A percentile compares a stretch with the other conserved stretches of the same genome.
phyloP scores from a whole-genome alignment of 768 basidiomycete species.

The Lactarius indigo region DNA sequence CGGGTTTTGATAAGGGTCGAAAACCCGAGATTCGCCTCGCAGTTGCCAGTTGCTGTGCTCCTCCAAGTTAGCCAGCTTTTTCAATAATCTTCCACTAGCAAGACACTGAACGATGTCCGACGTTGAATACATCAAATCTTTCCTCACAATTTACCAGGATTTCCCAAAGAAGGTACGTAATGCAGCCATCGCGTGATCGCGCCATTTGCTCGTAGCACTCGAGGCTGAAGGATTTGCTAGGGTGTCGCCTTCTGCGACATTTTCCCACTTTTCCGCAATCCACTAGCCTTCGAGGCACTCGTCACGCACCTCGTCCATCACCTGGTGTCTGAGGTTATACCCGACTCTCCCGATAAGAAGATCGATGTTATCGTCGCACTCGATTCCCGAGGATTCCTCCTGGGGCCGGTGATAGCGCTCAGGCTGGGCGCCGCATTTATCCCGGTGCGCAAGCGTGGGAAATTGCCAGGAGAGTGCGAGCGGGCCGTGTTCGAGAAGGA shows the following conservation, averaged over 20 bases:
- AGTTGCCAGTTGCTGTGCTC: neutral
- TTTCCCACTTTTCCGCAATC: slow-evolving; percentile 87
- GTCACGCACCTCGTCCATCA: slow-evolving; percentile 87
- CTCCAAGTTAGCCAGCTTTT: neutral
- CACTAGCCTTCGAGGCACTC: slow-evolving; percentile 83
- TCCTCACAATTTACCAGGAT: slow-evolving; percentile 61
- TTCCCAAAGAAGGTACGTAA: slow-evolving; percentile 84
- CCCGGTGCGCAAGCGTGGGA: slow-evolving; percentile 90
- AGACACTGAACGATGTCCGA: slow-evolving; percentile 55
- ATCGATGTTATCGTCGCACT: slow-evolving; percentile 93
- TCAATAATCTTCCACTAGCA: neutral
- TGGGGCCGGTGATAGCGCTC: slow-evolving; percentile 90
- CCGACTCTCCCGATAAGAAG: slow-evolving; percentile 54
- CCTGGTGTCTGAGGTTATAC: slow-evolving; percentile 74
- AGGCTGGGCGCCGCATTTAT: slow-evolving; percentile 93
- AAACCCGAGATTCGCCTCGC: neutral
- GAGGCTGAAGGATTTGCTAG: slow-evolving; percentile 35
- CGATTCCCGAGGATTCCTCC: slow-evolving; percentile 92
- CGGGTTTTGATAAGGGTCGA: neutral
- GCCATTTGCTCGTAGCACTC: neutral
- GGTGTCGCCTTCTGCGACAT: slow-evolving; percentile 93
- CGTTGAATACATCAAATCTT: slow-evolving; percentile 62
- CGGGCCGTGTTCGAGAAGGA: slow-evolving; percentile 84
- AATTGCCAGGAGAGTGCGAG: slow-evolving; percentile 85
- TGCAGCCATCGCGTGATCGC: neutral